These are phyloP conservation scores for Tylopilus sp. DNA, from an alignment of 1,284 basidiomycete species.

Conservation along the genomic window DNA sequence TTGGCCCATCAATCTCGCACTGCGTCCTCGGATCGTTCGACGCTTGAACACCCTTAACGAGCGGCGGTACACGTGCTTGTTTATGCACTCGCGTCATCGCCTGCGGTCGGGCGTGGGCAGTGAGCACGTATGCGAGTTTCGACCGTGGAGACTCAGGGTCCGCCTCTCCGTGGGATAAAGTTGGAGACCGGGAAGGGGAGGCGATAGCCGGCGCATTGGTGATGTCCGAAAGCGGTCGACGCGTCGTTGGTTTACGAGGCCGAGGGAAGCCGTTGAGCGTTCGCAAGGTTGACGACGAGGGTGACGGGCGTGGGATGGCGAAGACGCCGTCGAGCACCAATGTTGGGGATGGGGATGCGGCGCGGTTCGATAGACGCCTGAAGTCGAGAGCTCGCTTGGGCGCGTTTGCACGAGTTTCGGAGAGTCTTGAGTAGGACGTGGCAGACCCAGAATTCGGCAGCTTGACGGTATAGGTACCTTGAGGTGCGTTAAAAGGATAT, in stretches of 20 bases:
- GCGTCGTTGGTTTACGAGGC: conserved; percentile 3
- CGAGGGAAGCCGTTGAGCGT: conserved; percentile 1
- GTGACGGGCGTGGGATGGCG: conserved; percentile 8
- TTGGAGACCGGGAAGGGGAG: neutral
- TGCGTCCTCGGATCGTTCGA: conserved; percentile 5
- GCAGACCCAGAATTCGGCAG: conserved; percentile 9
- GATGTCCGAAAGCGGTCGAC: neutral
- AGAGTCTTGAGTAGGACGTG: neutral
- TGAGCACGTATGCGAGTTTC: conserved; percentile 21
- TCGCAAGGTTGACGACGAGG: neutral
- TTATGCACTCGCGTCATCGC: neutral
- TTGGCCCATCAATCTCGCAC: conserved; percentile 9
- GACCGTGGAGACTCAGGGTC: conserved; percentile 18
- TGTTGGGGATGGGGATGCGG: conserved; percentile 12
- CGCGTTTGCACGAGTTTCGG: neutral
- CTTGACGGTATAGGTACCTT: conserved; percentile 16
- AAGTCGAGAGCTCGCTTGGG: neutral
- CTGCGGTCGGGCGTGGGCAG: neutral
- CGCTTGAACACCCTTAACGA: neutral
- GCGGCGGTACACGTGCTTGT: neutral
- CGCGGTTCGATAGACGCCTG: neutral
- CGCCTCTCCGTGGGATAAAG: no score
- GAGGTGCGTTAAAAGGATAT: conserved; percentile 6
- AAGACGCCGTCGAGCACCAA: conserved; percentile 26
- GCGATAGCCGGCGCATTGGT: neutral